Base-by-base conservation (phyloP, 106 monocot species). In the Allium cepa region DNA sequence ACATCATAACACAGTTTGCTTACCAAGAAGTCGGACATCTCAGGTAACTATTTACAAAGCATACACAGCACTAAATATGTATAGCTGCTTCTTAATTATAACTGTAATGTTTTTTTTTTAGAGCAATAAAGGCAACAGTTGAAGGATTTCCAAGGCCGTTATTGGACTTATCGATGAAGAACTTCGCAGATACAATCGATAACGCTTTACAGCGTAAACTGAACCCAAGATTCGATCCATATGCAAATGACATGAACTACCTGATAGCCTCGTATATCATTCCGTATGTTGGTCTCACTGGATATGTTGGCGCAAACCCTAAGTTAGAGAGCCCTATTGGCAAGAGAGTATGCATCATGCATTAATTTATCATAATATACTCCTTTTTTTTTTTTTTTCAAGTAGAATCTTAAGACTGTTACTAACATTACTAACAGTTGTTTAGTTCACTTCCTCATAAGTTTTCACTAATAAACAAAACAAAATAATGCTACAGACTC, bases 21-120 rank as follows among this genome's bases (percentile, higher is more conserved):
- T 92, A 74, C 55, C 85, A 92, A 59, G 92, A 92, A 75, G 82
- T 92, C 4, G 88, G 92, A 0, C 92, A 92, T 56, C 45, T 92
- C 49, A 82, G 79, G 85, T 89, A 3, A 13, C 8, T 5, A 13
- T 55, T 1, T 10, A 27, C 51, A 8, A 17, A 4, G 8, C 13
- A 18, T 7, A 14, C n/a, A 0, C 16, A 45, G 0, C 46, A 8
- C 0, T 63, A 6, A 28, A 26, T 10, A 26, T 27, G 11, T 11
- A 17, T 59, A n/a, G 22, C 58, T 59, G 11, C 18, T 50, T 65
- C 10, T 18, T 65, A n/a, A n/a, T n/a, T n/a, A 13, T 50, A 8
- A 17, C 16, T 10, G 36, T 36, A 36, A 36, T 36, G 3, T 4
- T 4, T 1, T 36, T 49, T 17, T 4, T 17, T 8, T 17, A 82